These are phyloP conservation scores for Luffa acutangula DNA, from an alignment of 306 rosid genomes.

Conservation along the genomic window DNA sequence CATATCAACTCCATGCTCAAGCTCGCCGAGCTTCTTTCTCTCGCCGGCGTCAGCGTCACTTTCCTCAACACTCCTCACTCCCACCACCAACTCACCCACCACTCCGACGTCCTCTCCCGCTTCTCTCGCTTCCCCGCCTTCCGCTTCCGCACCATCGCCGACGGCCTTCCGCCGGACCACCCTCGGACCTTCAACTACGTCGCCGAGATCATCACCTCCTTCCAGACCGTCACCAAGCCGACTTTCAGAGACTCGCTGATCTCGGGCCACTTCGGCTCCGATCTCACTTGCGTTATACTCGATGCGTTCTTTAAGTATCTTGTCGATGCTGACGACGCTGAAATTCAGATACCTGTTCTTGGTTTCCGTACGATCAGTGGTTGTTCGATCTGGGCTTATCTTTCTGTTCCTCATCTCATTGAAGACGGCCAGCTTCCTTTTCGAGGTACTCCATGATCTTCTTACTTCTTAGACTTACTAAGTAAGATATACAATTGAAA, in stretches of 20 bases:
- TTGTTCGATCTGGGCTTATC: slow-evolving; percentile 6
- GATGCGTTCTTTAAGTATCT: slow-evolving; percentile 13
- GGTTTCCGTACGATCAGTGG: background rate
- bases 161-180: slow-evolving; percentile 14
- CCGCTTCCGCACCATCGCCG: slow-evolving; percentile 11
- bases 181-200: background rate
- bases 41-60: slow-evolving; percentile 18
- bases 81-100: slow-evolving; percentile 11
- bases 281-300: slow-evolving; percentile 4
- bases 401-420: background rate
- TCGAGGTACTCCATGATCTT: slow-evolving; percentile 2
- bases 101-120: background rate
- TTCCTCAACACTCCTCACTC: slow-evolving; percentile 20
- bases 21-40: slow-evolving; percentile 19
- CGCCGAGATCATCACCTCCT: background rate
- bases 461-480: no score
- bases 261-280: background rate
- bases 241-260: background rate
- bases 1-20: slow-evolving; percentile 21
- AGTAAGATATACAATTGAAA: no score
- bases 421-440: slow-evolving; percentile 13
- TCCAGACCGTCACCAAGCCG: background rate
- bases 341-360: background rate
- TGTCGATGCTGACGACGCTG: slow-evolving; percentile 4
- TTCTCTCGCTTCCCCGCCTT: background rate